These are phyloP conservation scores for Beauveria australis DNA, from an alignment of 2,329 filamentous ascomycete species.

Conservation along the genomic window DNA sequence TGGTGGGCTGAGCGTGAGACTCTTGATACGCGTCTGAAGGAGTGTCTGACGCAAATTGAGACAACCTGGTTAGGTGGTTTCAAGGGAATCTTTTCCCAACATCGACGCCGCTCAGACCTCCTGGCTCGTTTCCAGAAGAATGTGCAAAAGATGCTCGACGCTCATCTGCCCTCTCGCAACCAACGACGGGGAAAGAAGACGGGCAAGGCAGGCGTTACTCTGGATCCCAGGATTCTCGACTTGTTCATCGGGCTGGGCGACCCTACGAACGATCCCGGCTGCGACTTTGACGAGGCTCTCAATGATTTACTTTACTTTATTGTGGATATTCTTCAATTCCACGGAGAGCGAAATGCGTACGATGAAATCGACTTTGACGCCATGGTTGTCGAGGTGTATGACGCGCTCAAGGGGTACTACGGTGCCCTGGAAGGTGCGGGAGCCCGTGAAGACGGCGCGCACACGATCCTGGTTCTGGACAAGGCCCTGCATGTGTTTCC, in stretches of 20 bases:
- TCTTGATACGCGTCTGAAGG: constrained; percentile 68
- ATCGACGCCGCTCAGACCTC: constrained; percentile 51
- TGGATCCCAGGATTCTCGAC: constrained; percentile 63
- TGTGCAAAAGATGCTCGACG: constrained; percentile 72
- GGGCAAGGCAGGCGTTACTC: constrained; percentile 34
- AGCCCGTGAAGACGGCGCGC: constrained; percentile 38
- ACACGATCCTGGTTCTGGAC: constrained; percentile 85
- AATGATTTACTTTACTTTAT: constrained; percentile 93
- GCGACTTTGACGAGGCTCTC: constrained; percentile 79
- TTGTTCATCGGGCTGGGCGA: constrained; percentile 82
- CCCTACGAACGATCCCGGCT: constrained; percentile 53
- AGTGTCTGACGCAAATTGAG: constrained; percentile 78
- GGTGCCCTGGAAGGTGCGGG: constrained; percentile 33
- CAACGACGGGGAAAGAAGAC: constrained; percentile 48
- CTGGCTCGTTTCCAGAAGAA: constrained; percentile 68
- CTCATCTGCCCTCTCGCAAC: constrained; percentile 75
- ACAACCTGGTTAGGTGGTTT: constrained; percentile 94
- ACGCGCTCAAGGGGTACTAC: constrained; percentile 76
- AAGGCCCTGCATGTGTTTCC: constrained; percentile 86
- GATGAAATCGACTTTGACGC: constrained; percentile 94
- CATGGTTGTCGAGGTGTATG: constrained; percentile 81
- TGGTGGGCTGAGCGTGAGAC: constrained; percentile 88
- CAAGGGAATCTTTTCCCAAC: constrained; percentile 82
- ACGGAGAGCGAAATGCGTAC: constrained; percentile 92
- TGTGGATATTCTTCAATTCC: constrained; percentile 91